A percentile compares a stretch with the other conserved stretches of the same genome.
Conservation (phyloP, 768 basidiomycete species). For the Trametes meyenii region DNA sequence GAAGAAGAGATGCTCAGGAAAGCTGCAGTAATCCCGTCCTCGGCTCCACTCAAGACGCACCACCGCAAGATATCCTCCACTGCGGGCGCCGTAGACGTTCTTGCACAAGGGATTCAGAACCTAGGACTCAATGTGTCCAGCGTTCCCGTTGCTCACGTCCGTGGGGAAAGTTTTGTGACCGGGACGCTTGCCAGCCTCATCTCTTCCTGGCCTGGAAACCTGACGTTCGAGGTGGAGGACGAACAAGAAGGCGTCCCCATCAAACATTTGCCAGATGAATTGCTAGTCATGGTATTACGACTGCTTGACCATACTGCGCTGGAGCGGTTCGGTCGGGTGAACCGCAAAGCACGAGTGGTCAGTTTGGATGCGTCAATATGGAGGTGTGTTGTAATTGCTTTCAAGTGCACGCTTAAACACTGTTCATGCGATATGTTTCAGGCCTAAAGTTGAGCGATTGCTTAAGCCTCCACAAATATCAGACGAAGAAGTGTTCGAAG, state of each 20-base stretch:
- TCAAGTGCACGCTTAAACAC: background rate
- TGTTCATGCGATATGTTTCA: conserved; percentile 31
- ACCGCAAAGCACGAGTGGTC: conserved; percentile 73
- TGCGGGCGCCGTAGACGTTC: conserved; percentile 7
- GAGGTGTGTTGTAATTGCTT: conserved; percentile 52
- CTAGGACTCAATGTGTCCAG: conserved; percentile 5
- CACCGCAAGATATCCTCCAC: conserved; percentile 17
- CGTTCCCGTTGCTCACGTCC: conserved; percentile 10
- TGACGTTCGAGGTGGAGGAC: conserved; percentile 70
- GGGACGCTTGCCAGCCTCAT: conserved; percentile 52
- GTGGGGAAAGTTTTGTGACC: conserved; percentile 34
- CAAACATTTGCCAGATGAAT: conserved; percentile 70
- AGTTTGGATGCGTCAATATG: conserved; percentile 73
- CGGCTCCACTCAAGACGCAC: conserved; percentile 8
- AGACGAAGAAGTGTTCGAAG: conserved; percentile 48
- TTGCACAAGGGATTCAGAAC: conserved; percentile 19
- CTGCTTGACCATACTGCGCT: conserved; percentile 66
- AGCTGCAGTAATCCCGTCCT: background rate
- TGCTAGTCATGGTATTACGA: conserved; percentile 68
- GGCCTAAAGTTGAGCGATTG: conserved; percentile 61
- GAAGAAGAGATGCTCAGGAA: conserved; percentile 41
- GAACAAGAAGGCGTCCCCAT: conserved; percentile 61
- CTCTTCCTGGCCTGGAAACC: conserved; percentile 46
- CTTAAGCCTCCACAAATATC: conserved; percentile 80
- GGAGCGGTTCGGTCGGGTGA: conserved; percentile 77